These are phyloP conservation scores for Tulasnella sp. DNA, from an alignment of 768 basidiomycete species.

Conservation along the genomic window DNA sequence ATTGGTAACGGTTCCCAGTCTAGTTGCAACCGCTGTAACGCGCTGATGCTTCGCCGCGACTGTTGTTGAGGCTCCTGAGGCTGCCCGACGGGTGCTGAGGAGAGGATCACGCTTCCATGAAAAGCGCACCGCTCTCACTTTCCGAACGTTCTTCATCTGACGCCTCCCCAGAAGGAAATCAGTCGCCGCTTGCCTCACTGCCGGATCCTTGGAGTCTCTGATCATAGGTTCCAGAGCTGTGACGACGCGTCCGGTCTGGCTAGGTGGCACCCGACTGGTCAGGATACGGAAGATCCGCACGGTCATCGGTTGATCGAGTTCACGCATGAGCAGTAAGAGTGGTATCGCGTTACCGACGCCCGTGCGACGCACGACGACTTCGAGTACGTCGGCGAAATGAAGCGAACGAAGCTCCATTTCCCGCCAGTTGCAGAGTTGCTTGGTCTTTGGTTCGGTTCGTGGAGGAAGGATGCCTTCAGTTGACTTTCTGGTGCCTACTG, in stretches of 20 bases:
- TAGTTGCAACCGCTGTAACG: neutral
- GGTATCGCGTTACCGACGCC: neutral
- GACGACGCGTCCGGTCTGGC: neutral
- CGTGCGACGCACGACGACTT: slow-evolving; percentile 30
- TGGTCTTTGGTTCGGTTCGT: neutral
- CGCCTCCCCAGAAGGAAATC: neutral
- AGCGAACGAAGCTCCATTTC: slow-evolving; percentile 26
- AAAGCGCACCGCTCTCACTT: neutral
- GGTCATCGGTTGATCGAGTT: neutral
- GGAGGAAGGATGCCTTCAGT: neutral
- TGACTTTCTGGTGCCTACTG: neutral
- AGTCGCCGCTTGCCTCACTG: neutral
- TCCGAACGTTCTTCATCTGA: slow-evolving; percentile 29
- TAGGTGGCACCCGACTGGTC: neutral
- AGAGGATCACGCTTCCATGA: neutral
- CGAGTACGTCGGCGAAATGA: slow-evolving; percentile 54
- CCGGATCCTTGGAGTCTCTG: neutral
- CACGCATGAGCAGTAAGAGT: neutral
- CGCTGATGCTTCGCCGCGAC: neutral
- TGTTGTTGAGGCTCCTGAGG: neutral
- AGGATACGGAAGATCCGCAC: neutral
- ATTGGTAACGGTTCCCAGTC: neutral
- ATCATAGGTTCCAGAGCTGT: neutral
- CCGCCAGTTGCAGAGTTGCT: slow-evolving; percentile 5
- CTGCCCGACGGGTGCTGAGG: neutral